Base-by-base conservation (phyloP, 2,329 filamentous ascomycete genomes). In the Pseudocercospora musae region DNA sequence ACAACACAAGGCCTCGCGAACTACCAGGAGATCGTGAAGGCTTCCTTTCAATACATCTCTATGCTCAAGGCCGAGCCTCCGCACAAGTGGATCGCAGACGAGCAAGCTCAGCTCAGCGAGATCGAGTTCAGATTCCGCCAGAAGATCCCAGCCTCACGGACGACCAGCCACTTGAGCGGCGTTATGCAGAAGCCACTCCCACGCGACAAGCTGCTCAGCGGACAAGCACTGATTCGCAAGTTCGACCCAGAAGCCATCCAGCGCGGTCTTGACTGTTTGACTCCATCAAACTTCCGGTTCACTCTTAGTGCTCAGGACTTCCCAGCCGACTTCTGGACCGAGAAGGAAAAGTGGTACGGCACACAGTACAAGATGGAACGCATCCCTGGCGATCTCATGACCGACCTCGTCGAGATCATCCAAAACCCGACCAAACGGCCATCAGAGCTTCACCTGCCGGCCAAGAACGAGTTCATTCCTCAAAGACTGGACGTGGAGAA, bases 281-380 rank as follows among this genome's bases (percentile, higher is more conserved):
- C 88, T 20, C 90, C 93, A 0, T 93, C 98, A 74, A 98, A 97
- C 73, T 92, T 98, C 79, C 86, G 91, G 29, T 84, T 97, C 75
- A 88, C 87, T 1, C 82, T 98, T 55, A 87, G 96, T 27, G 94
- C 92, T 23, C 90, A 92, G 72, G 89, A 90, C 8, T 90, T 88
- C 68, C 93, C 93, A 0, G 93, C 92, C 0, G 84, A 86, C 57
- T 40, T 40, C n/a, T 97, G 92, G 91, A 85, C 96, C 67, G 80
- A 88, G 74, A 96, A 90, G 73, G 95, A 99, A 79, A 92, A 93
- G 74, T 99, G 95, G 95, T 99, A 99, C 71, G 94, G 94, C 8
- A 99, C 95, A 0, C 93, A 98, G 72, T 96, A 97, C 78, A 90
- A 87, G 66, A 84, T 88, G 31, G 90, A 96, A 73, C 89, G 87